Base-by-base conservation (phyloP, 495 filamentous ascomycete species). In the Poronia punctata region DNA sequence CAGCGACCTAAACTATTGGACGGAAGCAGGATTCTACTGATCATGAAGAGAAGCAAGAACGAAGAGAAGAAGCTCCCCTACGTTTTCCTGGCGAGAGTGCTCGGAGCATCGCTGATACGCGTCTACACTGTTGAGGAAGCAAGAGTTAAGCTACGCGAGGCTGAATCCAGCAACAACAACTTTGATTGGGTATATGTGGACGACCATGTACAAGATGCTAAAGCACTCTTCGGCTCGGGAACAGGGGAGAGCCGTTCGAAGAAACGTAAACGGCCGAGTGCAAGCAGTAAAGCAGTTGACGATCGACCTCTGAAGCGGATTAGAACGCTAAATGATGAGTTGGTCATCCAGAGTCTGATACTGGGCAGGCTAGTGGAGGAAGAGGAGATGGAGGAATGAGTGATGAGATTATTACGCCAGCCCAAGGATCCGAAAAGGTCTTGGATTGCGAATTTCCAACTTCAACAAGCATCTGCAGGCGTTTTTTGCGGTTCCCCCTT, bases 321-420 rank as follows among this genome's bases (percentile, higher is more conserved):
- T 25, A 74, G 71, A 56, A 65, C 63, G 56, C 73, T 95, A 30
- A 82, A 81, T 22, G 86, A 94, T 64, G 89, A 97, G 56, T 78
- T 86, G 55, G 76, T 97, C 21, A 80, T 94, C 41, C 93, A 98
- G 67, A 96, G 88, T 58, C 64, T 97, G 45, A 96, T 98, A 46
- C 53, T 95, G 38, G 92, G 89, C 4, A 76, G 75, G 40, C 51
- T 95, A 46, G 71, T 85, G 49, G 83, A 87, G 37, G 75, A 79
- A 28, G 72, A 60, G 8, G 68, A 71, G 44, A 58, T 71, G 60
- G 56, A 61, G 22, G 54, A 46, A 17, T 61, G 24, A 50, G 26
- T 23, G 17, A n/a, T 22, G 26, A 11, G n/a, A 22, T 23, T 24
- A 12, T 8, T 36, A 12, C 15, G 8, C 8, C 9, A 34, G 26